Percentiles rank a stretch among this genome's conserved stretches.
Evolutionary conservation across 2,329 filamentous ascomycete genomes (phyloP).

Genomic region (Microcyclospora tardicrescens): DNA sequence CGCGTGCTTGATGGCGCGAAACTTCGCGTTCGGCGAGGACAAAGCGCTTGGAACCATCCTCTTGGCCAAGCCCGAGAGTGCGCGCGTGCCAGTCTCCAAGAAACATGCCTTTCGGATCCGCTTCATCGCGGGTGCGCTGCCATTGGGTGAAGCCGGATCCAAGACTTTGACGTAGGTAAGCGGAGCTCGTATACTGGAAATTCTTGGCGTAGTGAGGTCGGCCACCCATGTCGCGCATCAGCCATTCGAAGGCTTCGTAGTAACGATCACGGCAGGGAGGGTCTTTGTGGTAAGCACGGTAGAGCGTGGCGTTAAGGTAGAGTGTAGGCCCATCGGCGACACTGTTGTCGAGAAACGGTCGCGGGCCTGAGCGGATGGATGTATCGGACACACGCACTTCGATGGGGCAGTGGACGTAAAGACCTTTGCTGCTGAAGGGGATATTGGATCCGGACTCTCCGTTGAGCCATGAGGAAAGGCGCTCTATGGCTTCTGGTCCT

Average conservation of each 20-base stretch:
- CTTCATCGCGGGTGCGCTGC: constrained; percentile 53
- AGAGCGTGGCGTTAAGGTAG: constrained; percentile 83
- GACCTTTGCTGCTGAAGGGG: constrained; percentile 62
- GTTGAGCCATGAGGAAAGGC: constrained; percentile 78
- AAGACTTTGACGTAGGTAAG: constrained; percentile 56
- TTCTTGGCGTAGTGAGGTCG: constrained; percentile 91
- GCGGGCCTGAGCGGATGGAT: constrained; percentile 33
- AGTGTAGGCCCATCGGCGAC: constrained; percentile 56
- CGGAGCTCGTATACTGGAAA: constrained; percentile 48
- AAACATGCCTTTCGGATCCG: constrained; percentile 76
- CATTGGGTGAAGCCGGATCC: constrained; percentile 54
- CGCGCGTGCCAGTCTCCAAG: constrained; percentile 79
- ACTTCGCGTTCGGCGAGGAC: constrained; percentile 34
- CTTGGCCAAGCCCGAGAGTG: constrained; percentile 39
- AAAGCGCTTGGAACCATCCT: constrained; percentile 14
- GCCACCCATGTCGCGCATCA: constrained; percentile 75
- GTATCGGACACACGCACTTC: constrained; percentile 81
- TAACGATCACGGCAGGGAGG: constrained; percentile 65
- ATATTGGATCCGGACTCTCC: constrained; percentile 58
- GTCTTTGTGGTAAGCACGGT: constrained; percentile 66
- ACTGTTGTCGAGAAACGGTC: constrained; percentile 63
- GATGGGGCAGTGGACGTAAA: constrained; percentile 81
- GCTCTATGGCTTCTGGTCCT: constrained; percentile 73
- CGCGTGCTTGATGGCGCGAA: constrained; percentile 20
- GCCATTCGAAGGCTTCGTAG: constrained; percentile 80